A percentile compares a stretch with the other conserved stretches of the same genome.
Evolutionary conservation across 139 green algal genomes (phyloP).

Genomic region (Chlamydomonas sphaeroides): DNA sequence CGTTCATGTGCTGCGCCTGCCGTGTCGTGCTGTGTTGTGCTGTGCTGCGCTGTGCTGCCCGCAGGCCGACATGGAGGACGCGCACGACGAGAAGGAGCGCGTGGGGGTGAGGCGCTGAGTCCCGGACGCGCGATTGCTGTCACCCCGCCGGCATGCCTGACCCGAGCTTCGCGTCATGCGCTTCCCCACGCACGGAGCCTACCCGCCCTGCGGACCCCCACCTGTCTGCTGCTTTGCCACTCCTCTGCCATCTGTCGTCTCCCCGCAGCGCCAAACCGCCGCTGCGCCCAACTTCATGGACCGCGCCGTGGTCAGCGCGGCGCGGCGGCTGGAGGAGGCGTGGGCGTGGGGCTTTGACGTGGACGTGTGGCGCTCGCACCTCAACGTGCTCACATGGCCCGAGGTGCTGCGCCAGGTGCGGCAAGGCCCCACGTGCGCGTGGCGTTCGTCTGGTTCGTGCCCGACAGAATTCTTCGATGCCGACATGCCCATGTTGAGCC

Average conservation of each 20-base stretch:
- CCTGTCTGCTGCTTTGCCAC: neutral
- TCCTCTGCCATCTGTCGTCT: neutral
- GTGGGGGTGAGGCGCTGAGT: slow-evolving; percentile 13
- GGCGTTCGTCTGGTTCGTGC: too few relatives aligned
- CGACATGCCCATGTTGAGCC: too few relatives aligned
- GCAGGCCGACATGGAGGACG: slow-evolving; percentile 76
- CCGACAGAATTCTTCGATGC: too few relatives aligned
- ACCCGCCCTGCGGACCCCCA: too few relatives aligned
- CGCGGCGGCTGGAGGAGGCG: slow-evolving; percentile 83
- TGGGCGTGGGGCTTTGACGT: slow-evolving; percentile 94
- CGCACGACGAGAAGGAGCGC: slow-evolving; percentile 55
- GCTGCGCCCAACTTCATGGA: slow-evolving; percentile 64
- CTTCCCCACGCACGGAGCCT: too few relatives aligned
- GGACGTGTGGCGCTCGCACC: slow-evolving; percentile 90
- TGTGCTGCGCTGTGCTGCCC: slow-evolving; percentile 76
- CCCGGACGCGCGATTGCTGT: too few relatives aligned
- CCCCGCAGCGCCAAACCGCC: slow-evolving; percentile 26
- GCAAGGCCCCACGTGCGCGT: too few relatives aligned
- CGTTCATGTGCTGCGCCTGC: too few relatives aligned
- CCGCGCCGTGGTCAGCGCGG: slow-evolving; percentile 57
- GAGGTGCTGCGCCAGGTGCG: slow-evolving; percentile 78
- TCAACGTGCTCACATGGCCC: slow-evolving; percentile 90
- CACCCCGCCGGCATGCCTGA: too few relatives aligned
- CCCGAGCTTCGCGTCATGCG: too few relatives aligned
- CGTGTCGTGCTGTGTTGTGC: too few relatives aligned